Base-by-base conservation (phyloP, 139 green algal species). In the Parachlorella kessleri region DNA sequence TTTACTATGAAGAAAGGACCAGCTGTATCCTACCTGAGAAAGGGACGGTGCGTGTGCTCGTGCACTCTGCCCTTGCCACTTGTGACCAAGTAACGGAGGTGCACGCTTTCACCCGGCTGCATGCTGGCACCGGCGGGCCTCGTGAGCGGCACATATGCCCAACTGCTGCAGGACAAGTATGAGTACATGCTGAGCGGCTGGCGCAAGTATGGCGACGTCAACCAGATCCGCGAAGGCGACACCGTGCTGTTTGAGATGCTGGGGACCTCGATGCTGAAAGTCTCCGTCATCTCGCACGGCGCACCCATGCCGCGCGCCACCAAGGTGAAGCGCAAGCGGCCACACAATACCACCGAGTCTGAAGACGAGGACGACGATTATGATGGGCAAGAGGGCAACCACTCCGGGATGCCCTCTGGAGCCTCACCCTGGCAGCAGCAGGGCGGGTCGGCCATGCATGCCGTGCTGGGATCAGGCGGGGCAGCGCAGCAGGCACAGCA, bases 131-230 rank as follows among this genome's bases (percentile, higher is more conserved):
- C n/a, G n/a, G n/a, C n/a, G n/a, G n/a, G n/a, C n/a, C n/a, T n/a
- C n/a, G n/a, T n/a, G n/a, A n/a, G n/a, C n/a, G n/a, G n/a, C n/a
- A n/a, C n/a, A n/a, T n/a, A n/a, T n/a, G n/a, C n/a, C n/a, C n/a
- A n/a, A n/a, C n/a, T n/a, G 3, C 4, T 38, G 41, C 75, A 81
- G 75, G 79, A 82, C 42, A 87, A 87, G 79, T 87, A 83, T 64
- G 83, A 87, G 79, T 85, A 87, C 65, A 87, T 83, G 48, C 67
- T 87, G 40, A 74, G 82, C 65, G 79, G 78, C 14, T 83, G 78
- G 79, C 54, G 70, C 2, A 70, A 70, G 6, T 82, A 70, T 66
- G 77, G 77, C 23, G 77, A 82, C 69, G 28, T 33, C 24, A 67
- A 28, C n/a, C 37, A 65, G 7, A 66, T 81, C 66, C 69, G 71